phyloP scores from a whole-genome alignment of 2,329 filamentous ascomycete species.

The Talaromyces sp. region DNA sequence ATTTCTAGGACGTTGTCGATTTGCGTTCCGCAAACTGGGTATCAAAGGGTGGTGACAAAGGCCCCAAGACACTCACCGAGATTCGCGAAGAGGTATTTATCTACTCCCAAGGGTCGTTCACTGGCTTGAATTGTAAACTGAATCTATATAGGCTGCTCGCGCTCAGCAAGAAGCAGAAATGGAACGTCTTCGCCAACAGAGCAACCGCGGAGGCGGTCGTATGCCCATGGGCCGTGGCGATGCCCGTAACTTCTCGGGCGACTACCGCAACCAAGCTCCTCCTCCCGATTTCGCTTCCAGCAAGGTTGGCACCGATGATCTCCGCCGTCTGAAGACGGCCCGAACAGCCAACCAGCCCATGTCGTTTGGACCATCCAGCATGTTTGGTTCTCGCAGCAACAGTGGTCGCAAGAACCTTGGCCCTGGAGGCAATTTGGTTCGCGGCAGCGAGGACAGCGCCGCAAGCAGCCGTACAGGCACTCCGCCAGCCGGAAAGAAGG shows the following conservation, averaged over 20 bases:
- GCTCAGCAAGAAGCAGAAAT: slow-evolving; percentile 76
- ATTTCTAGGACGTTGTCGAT: slow-evolving; percentile 67
- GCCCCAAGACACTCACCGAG: slow-evolving; percentile 92
- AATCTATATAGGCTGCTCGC: slow-evolving; percentile 51
- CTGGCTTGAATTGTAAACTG: neutral
- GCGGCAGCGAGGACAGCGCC: slow-evolving; percentile 76
- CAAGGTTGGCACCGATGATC: slow-evolving; percentile 84
- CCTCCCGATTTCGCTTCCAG: slow-evolving; percentile 67
- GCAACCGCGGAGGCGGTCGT: slow-evolving; percentile 60
- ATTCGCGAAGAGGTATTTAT: slow-evolving; percentile 69
- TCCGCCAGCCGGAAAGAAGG: slow-evolving; percentile 63
- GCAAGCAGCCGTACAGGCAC: slow-evolving; percentile 86
- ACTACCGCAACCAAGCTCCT: slow-evolving; percentile 60
- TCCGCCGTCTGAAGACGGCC: slow-evolving; percentile 65
- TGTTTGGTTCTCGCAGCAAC: slow-evolving; percentile 85
- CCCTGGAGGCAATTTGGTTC: slow-evolving; percentile 65
- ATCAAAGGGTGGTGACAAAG: slow-evolving; percentile 86
- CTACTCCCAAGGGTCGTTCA: neutral
- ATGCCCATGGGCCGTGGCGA: slow-evolving; percentile 76
- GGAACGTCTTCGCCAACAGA: slow-evolving; percentile 48
- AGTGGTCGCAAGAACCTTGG: slow-evolving; percentile 70
- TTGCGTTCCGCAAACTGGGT: slow-evolving; percentile 71
- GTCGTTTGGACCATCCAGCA: slow-evolving; percentile 74
- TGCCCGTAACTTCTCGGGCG: slow-evolving; percentile 72
- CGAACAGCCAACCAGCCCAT: slow-evolving; percentile 59